Evolutionary conservation across 2,329 filamentous ascomycete genomes (phyloP).

Genomic region (Aspergillus thermomutatus): DNA sequence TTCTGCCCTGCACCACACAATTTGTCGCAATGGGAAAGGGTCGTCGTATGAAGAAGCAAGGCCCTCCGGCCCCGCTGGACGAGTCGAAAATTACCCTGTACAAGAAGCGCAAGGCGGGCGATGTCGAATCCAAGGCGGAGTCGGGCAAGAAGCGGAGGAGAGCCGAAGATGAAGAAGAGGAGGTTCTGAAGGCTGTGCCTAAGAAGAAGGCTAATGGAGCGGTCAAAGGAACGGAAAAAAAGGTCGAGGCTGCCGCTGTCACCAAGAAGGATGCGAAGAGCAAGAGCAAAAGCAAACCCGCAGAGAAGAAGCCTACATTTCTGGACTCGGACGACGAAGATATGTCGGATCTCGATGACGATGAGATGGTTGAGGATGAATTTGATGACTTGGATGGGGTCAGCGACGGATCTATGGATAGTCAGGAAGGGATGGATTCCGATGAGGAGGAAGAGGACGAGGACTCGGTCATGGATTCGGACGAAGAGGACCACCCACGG

Average conservation of each 20-base stretch:
- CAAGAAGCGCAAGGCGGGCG: conserved; percentile 81
- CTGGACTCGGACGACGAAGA: conserved; percentile 37
- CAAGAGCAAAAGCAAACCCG: conserved; percentile 21
- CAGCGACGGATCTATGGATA: conserved; percentile 46
- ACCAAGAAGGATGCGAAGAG: conserved; percentile 28
- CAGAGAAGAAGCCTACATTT: conserved; percentile 28
- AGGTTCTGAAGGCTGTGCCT: conserved; percentile 33
- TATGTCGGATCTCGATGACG: conserved; percentile 33
- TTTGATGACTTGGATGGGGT: conserved; percentile 44
- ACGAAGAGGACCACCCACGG: conserved; percentile 56
- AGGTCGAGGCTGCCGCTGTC: conserved; percentile 19
- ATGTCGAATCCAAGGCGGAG: conserved; percentile 56
- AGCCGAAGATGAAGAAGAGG: conserved; percentile 43
- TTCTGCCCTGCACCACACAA: conserved; percentile 8
- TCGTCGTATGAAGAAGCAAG: conserved; percentile 95
- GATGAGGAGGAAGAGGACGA: conserved; percentile 58
- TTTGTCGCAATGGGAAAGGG: conserved; percentile 72
- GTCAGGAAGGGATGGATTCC: conserved; percentile 45
- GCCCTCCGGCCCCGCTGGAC: conserved; percentile 75
- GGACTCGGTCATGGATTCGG: conserved; percentile 66
- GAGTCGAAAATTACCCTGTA: conserved; percentile 58
- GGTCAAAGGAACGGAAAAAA: conserved; percentile 32
- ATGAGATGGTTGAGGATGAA: conserved; percentile 44
- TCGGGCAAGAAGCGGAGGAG: conserved; percentile 65
- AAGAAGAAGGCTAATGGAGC: conserved; percentile 42